A percentile compares a stretch with the other conserved stretches of the same genome.
These are phyloP conservation scores for Fusarium sp. DNA, from an alignment of 2,329 filamentous ascomycete genomes.

Conservation along the genomic window DNA sequence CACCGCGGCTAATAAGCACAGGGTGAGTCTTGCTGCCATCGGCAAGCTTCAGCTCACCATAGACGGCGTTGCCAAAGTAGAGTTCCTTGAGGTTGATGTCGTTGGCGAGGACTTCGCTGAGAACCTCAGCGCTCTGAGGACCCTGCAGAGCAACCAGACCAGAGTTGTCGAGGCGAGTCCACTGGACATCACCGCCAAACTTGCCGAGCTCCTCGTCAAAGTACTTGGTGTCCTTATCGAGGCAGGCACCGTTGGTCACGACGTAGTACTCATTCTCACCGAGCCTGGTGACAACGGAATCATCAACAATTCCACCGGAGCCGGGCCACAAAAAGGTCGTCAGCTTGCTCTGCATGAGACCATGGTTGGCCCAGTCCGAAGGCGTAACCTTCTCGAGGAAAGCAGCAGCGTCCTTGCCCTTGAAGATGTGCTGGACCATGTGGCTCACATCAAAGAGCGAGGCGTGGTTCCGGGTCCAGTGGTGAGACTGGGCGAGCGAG, in stretches of 20 bases:
- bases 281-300: constrained; percentile 88
- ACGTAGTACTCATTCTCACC: constrained; percentile 81
- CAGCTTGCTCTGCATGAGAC: constrained; percentile 75
- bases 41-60: constrained; percentile 68
- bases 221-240: constrained; percentile 86
- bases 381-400: constrained; percentile 89
- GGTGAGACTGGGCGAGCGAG: constrained; percentile 83
- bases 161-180: constrained; percentile 73
- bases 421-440: constrained; percentile 91
- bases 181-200: constrained; percentile 64
- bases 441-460: constrained; percentile 96
- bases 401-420: constrained; percentile 77
- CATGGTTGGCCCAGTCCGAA: constrained; percentile 70
- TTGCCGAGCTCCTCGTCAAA: constrained; percentile 71
- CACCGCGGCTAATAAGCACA: constrained; percentile 79
- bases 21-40: constrained; percentile 55
- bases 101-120: constrained; percentile 67
- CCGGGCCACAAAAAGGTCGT: constrained; percentile 81
- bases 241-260: constrained; percentile 92
- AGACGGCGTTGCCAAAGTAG: constrained; percentile 81
- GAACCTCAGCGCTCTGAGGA: constrained; percentile 74
- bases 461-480: constrained; percentile 85
- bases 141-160: constrained; percentile 92
- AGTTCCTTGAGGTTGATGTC: constrained; percentile 68
- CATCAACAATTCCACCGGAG: constrained; percentile 92